A percentile compares a stretch with the other conserved stretches of the same genome.
Conservation (phyloP, 2,329 filamentous ascomycete genomes). For the Aspergillus sergii region DNA sequence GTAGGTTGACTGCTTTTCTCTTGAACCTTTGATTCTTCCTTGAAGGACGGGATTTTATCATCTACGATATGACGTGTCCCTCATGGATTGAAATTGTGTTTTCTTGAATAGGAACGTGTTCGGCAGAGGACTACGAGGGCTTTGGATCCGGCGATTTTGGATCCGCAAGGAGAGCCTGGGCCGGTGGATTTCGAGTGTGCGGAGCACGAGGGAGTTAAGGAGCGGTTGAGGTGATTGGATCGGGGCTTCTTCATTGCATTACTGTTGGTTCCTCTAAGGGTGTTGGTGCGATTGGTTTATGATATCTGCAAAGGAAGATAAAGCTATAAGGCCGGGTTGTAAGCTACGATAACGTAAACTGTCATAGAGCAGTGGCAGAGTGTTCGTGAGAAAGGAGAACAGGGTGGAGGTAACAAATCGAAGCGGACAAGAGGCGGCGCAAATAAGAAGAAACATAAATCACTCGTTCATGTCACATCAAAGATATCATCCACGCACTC, state of each 20-base stretch:
- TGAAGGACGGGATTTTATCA: background rate
- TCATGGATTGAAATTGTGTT: slow-evolving; percentile 4
- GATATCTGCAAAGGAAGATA: background rate
- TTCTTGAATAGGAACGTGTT: slow-evolving; percentile 27
- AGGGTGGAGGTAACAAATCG: background rate
- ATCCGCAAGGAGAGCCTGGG: slow-evolving; percentile 28
- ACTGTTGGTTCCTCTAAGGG: background rate
- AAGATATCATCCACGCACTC: background rate
- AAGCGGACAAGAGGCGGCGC: background rate
- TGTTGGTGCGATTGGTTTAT: background rate
- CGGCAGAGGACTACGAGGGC: slow-evolving; percentile 25
- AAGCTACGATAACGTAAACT: background rate
- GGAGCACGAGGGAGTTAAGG: slow-evolving; percentile 21
- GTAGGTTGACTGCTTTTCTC: slow-evolving; percentile 16
- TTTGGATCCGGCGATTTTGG: slow-evolving; percentile 31
- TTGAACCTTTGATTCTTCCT: background rate
- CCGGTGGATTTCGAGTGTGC: slow-evolving; percentile 33
- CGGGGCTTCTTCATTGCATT: background rate
- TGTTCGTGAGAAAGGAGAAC: background rate
- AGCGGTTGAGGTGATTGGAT: slow-evolving; percentile 9
- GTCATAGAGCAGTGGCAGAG: background rate
- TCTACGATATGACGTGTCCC: background rate
- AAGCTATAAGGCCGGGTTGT: background rate
- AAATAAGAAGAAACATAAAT: background rate
- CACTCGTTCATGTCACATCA: slow-evolving; percentile 4